A percentile compares a stretch with the other conserved stretches of the same genome.
phyloP scores from a whole-genome alignment of 768 basidiomycete species.

The Dioszegia aurantiaca region DNA sequence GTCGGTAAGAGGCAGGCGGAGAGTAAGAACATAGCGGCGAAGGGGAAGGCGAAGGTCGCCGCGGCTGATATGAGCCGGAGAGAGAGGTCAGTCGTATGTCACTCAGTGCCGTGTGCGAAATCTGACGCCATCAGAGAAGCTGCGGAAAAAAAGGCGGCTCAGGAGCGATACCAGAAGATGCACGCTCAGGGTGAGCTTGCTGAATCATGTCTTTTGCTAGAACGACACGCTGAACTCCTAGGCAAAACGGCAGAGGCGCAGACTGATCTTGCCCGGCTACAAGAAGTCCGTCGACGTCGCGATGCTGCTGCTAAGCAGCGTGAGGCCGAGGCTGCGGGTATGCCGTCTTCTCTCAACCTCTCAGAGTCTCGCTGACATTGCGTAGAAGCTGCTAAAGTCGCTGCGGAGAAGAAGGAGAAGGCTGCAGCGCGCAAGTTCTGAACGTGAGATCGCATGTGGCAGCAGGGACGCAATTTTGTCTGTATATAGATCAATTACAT shows the following conservation, averaged over 20 bases:
- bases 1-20: constrained; percentile 16
- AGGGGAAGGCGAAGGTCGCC: constrained; percentile 26
- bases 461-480: too few species aligned
- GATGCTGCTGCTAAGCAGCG: constrained; percentile 83
- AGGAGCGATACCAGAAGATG: constrained; percentile 87
- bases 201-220: neutral
- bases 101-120: too few species aligned
- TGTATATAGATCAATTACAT: too few species aligned
- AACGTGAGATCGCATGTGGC: too few species aligned
- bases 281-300: constrained; percentile 79
- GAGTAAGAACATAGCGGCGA: constrained; percentile 27
- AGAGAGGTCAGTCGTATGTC: constrained; percentile 44
- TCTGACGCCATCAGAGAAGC: constrained; percentile 71
- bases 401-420: constrained; percentile 45
- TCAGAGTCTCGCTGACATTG: constrained; percentile 7
- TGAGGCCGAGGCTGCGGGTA: constrained; percentile 84
- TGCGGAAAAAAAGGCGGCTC: constrained; percentile 86
- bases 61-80: constrained; percentile 41
- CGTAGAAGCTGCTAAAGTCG: constrained; percentile 42
- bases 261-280: constrained; percentile 77
- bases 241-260: constrained; percentile 92
- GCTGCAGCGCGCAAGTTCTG: constrained; percentile 15
- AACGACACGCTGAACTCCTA: constrained; percentile 54
- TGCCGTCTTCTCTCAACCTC: constrained; percentile 16
- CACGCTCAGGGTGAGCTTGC: constrained; percentile 50